Percentiles rank a stretch among this genome's conserved stretches.
Conservation (phyloP, 768 basidiomycete species). For the Phylloporus rhodoxanthus region DNA sequence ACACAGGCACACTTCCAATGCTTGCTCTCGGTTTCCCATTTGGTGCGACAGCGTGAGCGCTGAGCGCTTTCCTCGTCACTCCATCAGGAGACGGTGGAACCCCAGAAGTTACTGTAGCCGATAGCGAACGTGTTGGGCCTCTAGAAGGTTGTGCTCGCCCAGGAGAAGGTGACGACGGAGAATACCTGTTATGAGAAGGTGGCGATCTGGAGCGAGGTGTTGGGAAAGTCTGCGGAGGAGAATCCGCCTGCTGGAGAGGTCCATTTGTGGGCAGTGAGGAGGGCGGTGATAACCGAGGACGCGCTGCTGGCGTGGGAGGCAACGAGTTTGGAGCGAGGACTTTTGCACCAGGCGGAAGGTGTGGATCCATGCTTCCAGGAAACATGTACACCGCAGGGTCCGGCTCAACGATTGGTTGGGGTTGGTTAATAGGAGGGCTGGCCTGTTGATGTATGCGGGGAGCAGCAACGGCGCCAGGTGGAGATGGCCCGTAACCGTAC, state of each 20-base stretch:
- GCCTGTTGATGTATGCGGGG: constrained; percentile 24
- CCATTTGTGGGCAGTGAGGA: constrained; percentile 32
- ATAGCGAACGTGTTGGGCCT: constrained; percentile 60
- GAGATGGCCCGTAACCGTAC: constrained; percentile 23
- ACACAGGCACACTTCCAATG: constrained; percentile 28
- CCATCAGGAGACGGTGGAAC: constrained; percentile 39
- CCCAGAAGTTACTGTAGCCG: constrained; percentile 52
- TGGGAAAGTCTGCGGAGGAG: constrained; percentile 26
- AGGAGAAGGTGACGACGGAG: constrained; percentile 25
- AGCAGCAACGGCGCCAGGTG: constrained; percentile 19
- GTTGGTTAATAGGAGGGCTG: constrained; percentile 23
- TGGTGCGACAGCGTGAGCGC: constrained; percentile 52
- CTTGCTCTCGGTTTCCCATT: constrained; percentile 40
- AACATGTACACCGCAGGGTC: constrained; percentile 26
- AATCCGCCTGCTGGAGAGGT: constrained; percentile 10
- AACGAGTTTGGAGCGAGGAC: constrained; percentile 27
- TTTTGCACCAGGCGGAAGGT: constrained; percentile 60
- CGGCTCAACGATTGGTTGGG: constrained; percentile 26
- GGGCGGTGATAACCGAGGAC: constrained; percentile 23
- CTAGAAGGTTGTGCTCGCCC: constrained; percentile 29
- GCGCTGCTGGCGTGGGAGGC: constrained; percentile 20
- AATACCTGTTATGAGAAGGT: constrained; percentile 40
- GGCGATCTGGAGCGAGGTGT: constrained; percentile 50
- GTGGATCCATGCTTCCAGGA: constrained; percentile 30
- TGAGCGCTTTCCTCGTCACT: constrained; percentile 57